Base-by-base conservation (phyloP, 495 filamentous ascomycete species). In the Apiosordaria backusii region DNA sequence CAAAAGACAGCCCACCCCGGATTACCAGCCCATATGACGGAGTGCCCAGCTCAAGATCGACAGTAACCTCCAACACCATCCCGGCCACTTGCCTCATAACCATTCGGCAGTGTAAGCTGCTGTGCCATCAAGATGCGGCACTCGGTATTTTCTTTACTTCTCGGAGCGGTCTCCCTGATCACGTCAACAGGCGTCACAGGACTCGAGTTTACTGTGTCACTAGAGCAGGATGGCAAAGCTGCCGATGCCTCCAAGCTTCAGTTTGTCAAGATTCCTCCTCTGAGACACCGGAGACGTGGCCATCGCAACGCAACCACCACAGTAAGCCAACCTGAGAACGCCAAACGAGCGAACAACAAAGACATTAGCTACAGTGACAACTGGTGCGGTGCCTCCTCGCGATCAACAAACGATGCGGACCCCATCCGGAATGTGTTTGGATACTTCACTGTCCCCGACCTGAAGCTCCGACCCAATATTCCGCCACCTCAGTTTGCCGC, bases 361-460 rank as follows among this genome's bases (percentile, higher is more conserved):
- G n/a, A 29, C 22, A 60, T 73, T 64, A 71, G 69, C 65, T 72
- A 70, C 61, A 72, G 72, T 52, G 65, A 67, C 9, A 73, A 74
- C 68, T 77, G 74, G 75, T 77, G 74, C 62, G 75, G 74, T 21
- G 73, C 74, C 5, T 68, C 72, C 27, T 68, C 74, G 59, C 72
- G 69, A 50, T 45, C 35, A 45, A 57, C 60, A 35, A 61, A 54
- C 5, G 18, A 57, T 24, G n/a, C 64, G 3, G 69, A 76, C 29
- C 60, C 61, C 16, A 60, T 72, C 61, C 24, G 52, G 57, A 74
- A 63, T 63, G 62, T 69, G n/a, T 71, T 71, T 19, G 65, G 64
- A 1, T 73, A 68, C 60, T 72, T 76, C 63, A 71, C 63, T 2
- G 69, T 65, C 1, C 74, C 74, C 22, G 62, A 69, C 13, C 59